Evolutionary conservation across 1,284 basidiomycete genomes (phyloP).

Genomic region (Earliella scabrosa): DNA sequence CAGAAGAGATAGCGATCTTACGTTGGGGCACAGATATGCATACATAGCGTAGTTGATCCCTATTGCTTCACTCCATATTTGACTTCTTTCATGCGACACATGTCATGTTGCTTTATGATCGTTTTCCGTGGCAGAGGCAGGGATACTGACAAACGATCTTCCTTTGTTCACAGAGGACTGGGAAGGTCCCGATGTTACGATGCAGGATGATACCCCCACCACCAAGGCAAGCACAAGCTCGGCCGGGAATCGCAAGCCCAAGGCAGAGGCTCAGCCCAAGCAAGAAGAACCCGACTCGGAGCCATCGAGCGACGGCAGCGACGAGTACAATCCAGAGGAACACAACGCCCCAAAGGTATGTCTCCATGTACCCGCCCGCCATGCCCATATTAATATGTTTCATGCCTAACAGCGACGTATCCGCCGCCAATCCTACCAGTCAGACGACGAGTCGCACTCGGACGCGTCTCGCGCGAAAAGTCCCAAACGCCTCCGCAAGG

Average conservation of each 20-base stretch:
- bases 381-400: background rate
- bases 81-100: conserved; percentile 1
- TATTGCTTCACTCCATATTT: background rate
- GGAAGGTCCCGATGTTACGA: conserved; percentile 59
- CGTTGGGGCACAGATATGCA: background rate
- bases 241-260: conserved; percentile 15
- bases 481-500: conserved; percentile 25
- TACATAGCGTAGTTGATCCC: background rate
- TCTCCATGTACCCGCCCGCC: conserved; percentile 20
- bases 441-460: conserved; percentile 44
- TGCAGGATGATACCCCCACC: conserved; percentile 42
- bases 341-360: conserved; percentile 50
- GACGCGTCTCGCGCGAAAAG: conserved; percentile 24
- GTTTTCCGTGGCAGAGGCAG: background rate
- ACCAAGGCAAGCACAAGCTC: conserved; percentile 4
- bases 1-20: background rate
- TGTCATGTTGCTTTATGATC: background rate
- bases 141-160: conserved; percentile 14
- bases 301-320: conserved; percentile 61
- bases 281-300: conserved; percentile 36
- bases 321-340: conserved; percentile 67
- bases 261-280: conserved; percentile 21
- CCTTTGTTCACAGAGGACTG: conserved; percentile 59
- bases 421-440: conserved; percentile 43
- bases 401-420: conserved; percentile 17